These are phyloP conservation scores for Anthracocystis setariae DNA, from an alignment of 1,284 basidiomycete species.

Conservation along the genomic window DNA sequence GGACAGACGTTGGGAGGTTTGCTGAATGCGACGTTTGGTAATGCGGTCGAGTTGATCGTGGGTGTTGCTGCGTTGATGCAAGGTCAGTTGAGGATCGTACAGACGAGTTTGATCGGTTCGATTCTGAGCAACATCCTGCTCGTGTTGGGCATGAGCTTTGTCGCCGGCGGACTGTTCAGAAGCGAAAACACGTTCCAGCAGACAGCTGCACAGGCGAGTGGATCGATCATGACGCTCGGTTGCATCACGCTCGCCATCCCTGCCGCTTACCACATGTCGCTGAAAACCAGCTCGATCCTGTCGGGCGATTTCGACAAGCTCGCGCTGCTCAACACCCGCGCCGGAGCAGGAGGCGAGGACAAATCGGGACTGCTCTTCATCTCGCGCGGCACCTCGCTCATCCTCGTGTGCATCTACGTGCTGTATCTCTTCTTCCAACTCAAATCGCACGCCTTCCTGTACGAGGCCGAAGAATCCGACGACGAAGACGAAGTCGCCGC, in stretches of 20 bases:
- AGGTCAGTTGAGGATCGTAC: constrained; percentile 70
- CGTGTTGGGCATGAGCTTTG: constrained; percentile 64
- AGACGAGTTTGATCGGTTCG: constrained; percentile 63
- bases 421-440: constrained; percentile 73
- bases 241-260: constrained; percentile 90
- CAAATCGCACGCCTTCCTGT: constrained; percentile 64
- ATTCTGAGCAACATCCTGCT: constrained; percentile 65
- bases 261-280: constrained; percentile 78
- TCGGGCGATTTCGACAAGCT: constrained; percentile 56
- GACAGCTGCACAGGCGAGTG: constrained; percentile 65
- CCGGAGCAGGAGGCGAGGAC: constrained; percentile 20
- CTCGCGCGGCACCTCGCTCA: constrained; percentile 62
- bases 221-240: constrained; percentile 81
- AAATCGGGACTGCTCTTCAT: constrained; percentile 62
- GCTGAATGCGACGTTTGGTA: constrained; percentile 67
- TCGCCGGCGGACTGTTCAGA: constrained; percentile 65
- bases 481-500: constrained; percentile 61
- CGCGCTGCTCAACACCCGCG: constrained; percentile 24
- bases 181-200: constrained; percentile 64
- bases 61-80: constrained; percentile 81
- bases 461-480: constrained; percentile 54
- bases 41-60: constrained; percentile 67
- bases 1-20: constrained; percentile 66
- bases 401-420: constrained; percentile 83
- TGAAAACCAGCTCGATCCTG: constrained; percentile 58